These are phyloP conservation scores for Hyaloperonospora arabidopsidis DNA, from an alignment of 352 stramenopile species.

Conservation along the genomic window DNA sequence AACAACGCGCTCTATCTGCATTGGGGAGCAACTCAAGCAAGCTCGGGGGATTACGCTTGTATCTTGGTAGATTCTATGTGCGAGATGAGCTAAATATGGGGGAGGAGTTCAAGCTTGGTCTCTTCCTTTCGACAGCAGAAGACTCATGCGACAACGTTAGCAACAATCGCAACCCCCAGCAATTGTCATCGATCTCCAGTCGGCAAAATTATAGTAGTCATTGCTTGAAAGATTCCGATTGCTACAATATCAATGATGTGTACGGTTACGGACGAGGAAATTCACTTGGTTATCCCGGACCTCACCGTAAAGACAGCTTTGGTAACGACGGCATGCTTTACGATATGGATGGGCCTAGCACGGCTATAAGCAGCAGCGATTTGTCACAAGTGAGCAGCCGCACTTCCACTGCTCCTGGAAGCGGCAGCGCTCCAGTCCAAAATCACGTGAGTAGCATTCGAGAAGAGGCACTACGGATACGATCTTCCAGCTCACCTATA, in stretches of 20 bases:
- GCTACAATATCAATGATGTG: conserved; percentile 34
- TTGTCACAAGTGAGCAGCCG: conserved; percentile 17
- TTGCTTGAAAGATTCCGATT: conserved; percentile 25
- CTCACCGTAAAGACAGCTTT: conserved; percentile 20
- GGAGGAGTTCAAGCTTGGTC: conserved; percentile 70
- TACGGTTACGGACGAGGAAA: conserved; percentile 36
- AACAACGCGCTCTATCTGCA: conserved; percentile 33
- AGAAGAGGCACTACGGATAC: conserved; percentile 60
- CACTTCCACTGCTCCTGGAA: conserved; percentile 15
- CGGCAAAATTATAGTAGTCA: conserved; percentile 20
- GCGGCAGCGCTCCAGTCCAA: conserved; percentile 3
- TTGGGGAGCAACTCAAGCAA: conserved; percentile 33
- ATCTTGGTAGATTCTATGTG: conserved; percentile 68
- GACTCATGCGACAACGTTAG: conserved; percentile 25
- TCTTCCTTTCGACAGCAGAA: conserved; percentile 54
- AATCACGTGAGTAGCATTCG: conserved; percentile 47
- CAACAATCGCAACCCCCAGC: conserved; percentile 18
- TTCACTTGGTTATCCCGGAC: conserved; percentile 25
- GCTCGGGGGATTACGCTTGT: conserved; percentile 60
- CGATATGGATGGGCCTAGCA: conserved; percentile 29
- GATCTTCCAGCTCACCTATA: conserved; percentile 39
- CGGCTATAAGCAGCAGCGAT: conserved; percentile 17
- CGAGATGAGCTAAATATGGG: conserved; percentile 52
- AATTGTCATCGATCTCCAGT: conserved; percentile 13
- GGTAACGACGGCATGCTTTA: conserved; percentile 32